Conservation (phyloP, 805 yeast species). For the Metschnikowia peoriensis region DNA sequence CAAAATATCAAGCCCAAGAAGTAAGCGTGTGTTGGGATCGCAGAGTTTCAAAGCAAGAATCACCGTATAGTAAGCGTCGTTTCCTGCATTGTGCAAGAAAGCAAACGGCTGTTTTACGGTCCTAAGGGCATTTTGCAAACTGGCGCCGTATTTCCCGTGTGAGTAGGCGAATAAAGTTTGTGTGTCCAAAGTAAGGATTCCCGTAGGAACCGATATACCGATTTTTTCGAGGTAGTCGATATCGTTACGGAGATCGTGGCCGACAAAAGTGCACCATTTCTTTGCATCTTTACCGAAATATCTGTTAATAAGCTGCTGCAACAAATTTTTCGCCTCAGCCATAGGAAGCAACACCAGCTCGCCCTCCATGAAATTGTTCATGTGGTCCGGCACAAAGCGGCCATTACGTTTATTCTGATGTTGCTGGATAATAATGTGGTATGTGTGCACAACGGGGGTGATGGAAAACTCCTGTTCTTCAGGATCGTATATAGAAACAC, state of each 20-base stretch:
- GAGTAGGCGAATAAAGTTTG: conserved; percentile 14
- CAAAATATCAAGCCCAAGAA: conserved; percentile 5
- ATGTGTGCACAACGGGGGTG: conserved; percentile 17
- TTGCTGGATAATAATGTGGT: conserved; percentile 21
- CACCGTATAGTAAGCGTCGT: conserved; percentile 27
- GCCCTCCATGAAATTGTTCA: conserved; percentile 20
- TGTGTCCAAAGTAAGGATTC: conserved; percentile 18
- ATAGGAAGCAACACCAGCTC: conserved; percentile 14
- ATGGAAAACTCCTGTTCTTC: conserved; percentile 11
- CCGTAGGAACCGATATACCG: conserved; percentile 9
- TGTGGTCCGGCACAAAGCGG: conserved; percentile 23
- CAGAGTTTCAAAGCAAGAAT: conserved; percentile 23
- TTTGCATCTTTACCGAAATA: conserved; percentile 15
- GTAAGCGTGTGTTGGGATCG: conserved; percentile 17
- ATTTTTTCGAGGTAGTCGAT: conserved; percentile 11
- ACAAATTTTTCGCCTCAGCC: background rate
- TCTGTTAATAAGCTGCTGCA: conserved; percentile 12
- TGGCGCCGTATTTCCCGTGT: conserved; percentile 18
- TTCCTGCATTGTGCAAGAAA: conserved; percentile 26
- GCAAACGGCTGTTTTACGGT: conserved; percentile 21
- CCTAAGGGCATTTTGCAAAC: conserved; percentile 21
- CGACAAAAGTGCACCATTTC: conserved; percentile 18
- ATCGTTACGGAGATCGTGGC: conserved; percentile 16
- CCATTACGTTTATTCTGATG: conserved; percentile 17
- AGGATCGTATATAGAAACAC: conserved; percentile 24